These are phyloP conservation scores for Mycena olivaceomarginata DNA, from an alignment of 768 basidiomycete genomes.

Conservation along the genomic window DNA sequence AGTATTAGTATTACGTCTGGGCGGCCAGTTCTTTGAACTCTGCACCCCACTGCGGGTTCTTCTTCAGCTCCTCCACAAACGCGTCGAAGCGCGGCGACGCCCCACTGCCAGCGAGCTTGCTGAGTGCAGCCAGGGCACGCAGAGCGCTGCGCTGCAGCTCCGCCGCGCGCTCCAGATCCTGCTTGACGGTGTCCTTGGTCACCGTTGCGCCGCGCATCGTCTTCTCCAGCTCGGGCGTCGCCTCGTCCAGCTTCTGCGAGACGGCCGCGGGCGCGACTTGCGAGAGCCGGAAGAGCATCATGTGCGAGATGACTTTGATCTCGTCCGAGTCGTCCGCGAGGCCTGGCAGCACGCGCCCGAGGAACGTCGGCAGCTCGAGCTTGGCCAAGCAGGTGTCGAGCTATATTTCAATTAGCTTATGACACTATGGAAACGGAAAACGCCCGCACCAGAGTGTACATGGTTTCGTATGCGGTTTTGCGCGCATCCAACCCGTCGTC, in stretches of 20 bases:
- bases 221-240: conserved; percentile 88
- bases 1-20: conserved; percentile 32
- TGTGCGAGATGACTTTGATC: conserved; percentile 96
- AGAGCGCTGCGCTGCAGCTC: conserved; percentile 95
- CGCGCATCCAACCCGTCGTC: conserved; percentile 98
- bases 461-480: conserved; percentile 98
- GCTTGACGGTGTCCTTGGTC: conserved; percentile 97
- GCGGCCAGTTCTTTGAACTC: conserved; percentile 79
- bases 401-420: conserved; percentile 63
- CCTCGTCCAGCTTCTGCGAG: conserved; percentile 88
- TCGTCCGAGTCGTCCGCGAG: conserved; percentile 95
- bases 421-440: too few species aligned
- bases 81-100: conserved; percentile 86
- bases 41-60: conserved; percentile 76
- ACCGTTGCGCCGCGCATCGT: conserved; percentile 93
- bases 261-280: conserved; percentile 91
- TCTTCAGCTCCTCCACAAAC: conserved; percentile 85
- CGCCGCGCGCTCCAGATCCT: conserved; percentile 90
- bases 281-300: conserved; percentile 95
- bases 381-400: conserved; percentile 94
- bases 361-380: conserved; percentile 91
- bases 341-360: conserved; percentile 87
- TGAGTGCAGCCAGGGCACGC: conserved; percentile 90
- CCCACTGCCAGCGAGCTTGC: conserved; percentile 77
- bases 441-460: conserved; percentile 89